A percentile compares a stretch with the other conserved stretches of the same genome.
phyloP scores from a whole-genome alignment of 2,329 filamentous ascomycete species.

The Proliferodiscus dingleyae region DNA sequence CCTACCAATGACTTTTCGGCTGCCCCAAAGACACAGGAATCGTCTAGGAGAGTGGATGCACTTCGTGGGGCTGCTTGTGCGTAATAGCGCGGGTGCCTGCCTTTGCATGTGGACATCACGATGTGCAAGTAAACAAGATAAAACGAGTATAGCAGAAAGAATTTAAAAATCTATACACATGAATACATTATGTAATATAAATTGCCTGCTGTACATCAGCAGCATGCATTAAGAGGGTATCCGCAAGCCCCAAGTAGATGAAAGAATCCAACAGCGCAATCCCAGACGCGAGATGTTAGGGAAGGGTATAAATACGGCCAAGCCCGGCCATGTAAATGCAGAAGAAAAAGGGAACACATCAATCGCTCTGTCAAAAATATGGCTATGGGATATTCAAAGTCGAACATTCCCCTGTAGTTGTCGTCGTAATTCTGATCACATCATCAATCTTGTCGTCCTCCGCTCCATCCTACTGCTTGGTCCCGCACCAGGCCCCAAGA shows the following conservation, averaged over 20 bases:
- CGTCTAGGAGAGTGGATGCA: no score
- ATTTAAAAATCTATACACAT: conserved; percentile 8
- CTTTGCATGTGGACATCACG: no score
- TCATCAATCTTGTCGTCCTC: conserved; percentile 46
- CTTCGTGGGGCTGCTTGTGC: no score
- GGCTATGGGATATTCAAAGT: background rate
- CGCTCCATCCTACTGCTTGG: conserved; percentile 37
- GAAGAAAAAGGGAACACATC: conserved; percentile 1
- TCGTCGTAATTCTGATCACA: conserved; percentile 25
- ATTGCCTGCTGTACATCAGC: conserved; percentile 1
- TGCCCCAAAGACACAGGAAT: no score
- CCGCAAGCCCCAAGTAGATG: conserved; percentile 1
- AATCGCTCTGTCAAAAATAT: conserved; percentile 3
- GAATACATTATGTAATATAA: conserved; percentile 9
- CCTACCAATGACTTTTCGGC: no score
- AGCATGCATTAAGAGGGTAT: conserved; percentile 8
- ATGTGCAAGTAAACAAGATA: no score
- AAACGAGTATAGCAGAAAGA: no score
- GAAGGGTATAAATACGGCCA: conserved; percentile 18
- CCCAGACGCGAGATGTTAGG: conserved; percentile 12
- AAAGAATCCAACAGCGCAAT: conserved; percentile 11
- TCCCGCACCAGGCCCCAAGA: conserved; percentile 17
- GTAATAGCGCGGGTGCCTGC: no score
- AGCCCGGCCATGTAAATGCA: conserved; percentile 17
- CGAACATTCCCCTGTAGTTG: background rate